Percentiles rank a stretch among this genome's conserved stretches.
phyloP scores from a whole-genome alignment of 495 filamentous ascomycete species.

The Bathelium albidoporum region DNA sequence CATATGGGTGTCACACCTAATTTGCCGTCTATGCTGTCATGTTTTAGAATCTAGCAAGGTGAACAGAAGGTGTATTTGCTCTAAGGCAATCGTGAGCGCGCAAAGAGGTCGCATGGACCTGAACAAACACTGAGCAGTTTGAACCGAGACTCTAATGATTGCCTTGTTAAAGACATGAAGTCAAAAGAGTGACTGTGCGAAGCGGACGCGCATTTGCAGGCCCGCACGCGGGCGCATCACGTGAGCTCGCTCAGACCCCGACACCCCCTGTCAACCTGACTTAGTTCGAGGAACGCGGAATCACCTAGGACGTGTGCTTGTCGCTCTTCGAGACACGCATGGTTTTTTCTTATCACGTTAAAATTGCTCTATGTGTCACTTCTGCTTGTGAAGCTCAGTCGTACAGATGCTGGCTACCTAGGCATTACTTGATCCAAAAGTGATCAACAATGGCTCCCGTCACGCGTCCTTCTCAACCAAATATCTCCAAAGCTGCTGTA shows the following conservation, averaged over 20 bases:
- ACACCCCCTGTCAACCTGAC: neutral
- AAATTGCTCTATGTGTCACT: too few relatives aligned
- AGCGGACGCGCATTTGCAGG: slow-evolving; percentile 3
- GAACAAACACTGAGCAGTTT: slow-evolving; percentile 88
- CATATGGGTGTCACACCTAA: slow-evolving; percentile 25
- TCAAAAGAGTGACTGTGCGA: slow-evolving; percentile 40
- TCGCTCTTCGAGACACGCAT: neutral
- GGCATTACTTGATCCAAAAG: too few relatives aligned
- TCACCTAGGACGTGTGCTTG: neutral
- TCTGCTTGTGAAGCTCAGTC: too few relatives aligned
- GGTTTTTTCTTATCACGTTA: too few relatives aligned
- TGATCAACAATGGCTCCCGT: slow-evolving; percentile 6
- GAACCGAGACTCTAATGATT: slow-evolving; percentile 99
- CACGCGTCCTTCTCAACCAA: slow-evolving; percentile 7
- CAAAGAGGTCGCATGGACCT: slow-evolving; percentile 73
- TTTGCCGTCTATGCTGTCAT: slow-evolving; percentile 41
- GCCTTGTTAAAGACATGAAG: slow-evolving; percentile 62
- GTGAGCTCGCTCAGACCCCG: neutral
- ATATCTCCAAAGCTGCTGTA: neutral
- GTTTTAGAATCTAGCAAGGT: slow-evolving; percentile 52
- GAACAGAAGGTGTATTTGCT: slow-evolving; percentile 55
- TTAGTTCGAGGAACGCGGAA: neutral
- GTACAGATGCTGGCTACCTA: too few relatives aligned
- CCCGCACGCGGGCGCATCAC: neutral
- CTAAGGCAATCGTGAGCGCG: slow-evolving; percentile 99